A percentile compares a stretch with the other conserved stretches of the same genome.
phyloP scores from a whole-genome alignment of 805 yeast species.

The Kazachstania taianensis region DNA sequence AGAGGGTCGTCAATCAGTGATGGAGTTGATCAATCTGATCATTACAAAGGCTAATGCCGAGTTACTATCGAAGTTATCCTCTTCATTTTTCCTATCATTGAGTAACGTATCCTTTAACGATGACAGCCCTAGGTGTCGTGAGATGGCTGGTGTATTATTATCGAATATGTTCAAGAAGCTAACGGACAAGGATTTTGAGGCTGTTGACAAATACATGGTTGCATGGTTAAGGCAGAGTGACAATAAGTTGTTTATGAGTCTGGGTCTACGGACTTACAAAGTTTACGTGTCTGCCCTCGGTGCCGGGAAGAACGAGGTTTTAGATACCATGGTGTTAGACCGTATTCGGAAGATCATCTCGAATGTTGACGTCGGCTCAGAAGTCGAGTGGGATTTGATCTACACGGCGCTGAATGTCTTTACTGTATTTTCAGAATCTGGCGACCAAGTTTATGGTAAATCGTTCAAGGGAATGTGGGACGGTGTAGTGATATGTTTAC shows the following conservation, averaged over 20 bases:
- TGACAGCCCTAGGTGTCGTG: constrained; percentile 68
- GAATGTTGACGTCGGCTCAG: constrained; percentile 32
- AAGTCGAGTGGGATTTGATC: constrained; percentile 65
- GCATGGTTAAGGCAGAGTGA: constrained; percentile 57
- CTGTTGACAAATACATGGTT: constrained; percentile 30
- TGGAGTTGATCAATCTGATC: constrained; percentile 73
- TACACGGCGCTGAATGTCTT: constrained; percentile 55
- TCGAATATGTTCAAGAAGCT: constrained; percentile 44
- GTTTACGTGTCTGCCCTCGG: constrained; percentile 45
- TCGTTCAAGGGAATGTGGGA: constrained; percentile 40
- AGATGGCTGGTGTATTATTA: constrained; percentile 63
- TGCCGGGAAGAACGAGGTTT: constrained; percentile 26
- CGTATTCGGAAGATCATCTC: constrained; percentile 29
- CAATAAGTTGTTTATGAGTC: constrained; percentile 46
- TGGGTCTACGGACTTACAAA: constrained; percentile 67
- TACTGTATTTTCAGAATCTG: constrained; percentile 32
- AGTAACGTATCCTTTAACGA: constrained; percentile 73
- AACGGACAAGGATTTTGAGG: constrained; percentile 27
- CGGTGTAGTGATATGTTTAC: constrained; percentile 41
- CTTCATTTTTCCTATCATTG: constrained; percentile 75
- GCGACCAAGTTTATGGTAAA: constrained; percentile 23
- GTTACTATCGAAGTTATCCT: constrained; percentile 47
- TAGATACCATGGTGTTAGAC: constrained; percentile 35
- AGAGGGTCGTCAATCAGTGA: constrained; percentile 77
- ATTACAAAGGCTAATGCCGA: constrained; percentile 55